Conservation (phyloP, 495 filamentous ascomycete species). For the Pyronema omphalodes region DNA sequence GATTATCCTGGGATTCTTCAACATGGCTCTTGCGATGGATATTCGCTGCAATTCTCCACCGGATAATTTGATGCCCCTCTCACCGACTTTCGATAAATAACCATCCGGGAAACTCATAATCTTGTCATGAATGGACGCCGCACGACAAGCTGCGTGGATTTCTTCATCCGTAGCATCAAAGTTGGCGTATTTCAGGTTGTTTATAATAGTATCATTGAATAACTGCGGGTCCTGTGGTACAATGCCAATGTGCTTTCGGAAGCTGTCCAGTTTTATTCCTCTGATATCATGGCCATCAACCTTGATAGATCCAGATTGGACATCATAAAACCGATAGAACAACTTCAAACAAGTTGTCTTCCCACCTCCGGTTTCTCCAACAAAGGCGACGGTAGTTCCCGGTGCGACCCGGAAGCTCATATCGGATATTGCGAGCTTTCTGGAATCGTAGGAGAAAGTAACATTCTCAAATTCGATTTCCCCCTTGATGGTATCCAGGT, state of each 20-base stretch:
- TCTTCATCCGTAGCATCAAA: conserved; percentile 42
- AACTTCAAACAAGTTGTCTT: conserved; percentile 64
- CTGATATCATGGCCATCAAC: conserved; percentile 61
- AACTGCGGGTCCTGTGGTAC: conserved; percentile 51
- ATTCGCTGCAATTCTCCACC: conserved; percentile 60
- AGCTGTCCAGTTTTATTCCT: conserved; percentile 44
- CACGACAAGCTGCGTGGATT: conserved; percentile 50
- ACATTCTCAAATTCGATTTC: conserved; percentile 46
- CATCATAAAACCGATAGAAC: conserved; percentile 53
- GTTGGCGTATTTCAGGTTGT: conserved; percentile 53
- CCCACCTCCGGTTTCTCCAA: conserved; percentile 58
- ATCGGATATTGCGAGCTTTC: conserved; percentile 45
- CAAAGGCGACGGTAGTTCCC: conserved; percentile 53
- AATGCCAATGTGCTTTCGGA: conserved; percentile 50
- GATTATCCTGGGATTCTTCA: conserved; percentile 33
- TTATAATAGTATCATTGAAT: conserved; percentile 56
- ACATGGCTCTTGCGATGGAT: conserved; percentile 46
- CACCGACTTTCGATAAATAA: conserved; percentile 30
- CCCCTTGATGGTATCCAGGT: conserved; percentile 39
- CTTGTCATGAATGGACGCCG: conserved; percentile 51
- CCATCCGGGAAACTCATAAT: conserved; percentile 45
- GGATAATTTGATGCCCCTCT: conserved; percentile 40
- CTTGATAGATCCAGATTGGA: conserved; percentile 40
- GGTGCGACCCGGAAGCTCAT: conserved; percentile 40
- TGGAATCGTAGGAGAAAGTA: conserved; percentile 50